Percentiles rank a stretch among this genome's conserved stretches.
These are phyloP conservation scores for Wickerhamiella pararugosa DNA, from an alignment of 1,139 yeast genomes.

Conservation along the genomic window DNA sequence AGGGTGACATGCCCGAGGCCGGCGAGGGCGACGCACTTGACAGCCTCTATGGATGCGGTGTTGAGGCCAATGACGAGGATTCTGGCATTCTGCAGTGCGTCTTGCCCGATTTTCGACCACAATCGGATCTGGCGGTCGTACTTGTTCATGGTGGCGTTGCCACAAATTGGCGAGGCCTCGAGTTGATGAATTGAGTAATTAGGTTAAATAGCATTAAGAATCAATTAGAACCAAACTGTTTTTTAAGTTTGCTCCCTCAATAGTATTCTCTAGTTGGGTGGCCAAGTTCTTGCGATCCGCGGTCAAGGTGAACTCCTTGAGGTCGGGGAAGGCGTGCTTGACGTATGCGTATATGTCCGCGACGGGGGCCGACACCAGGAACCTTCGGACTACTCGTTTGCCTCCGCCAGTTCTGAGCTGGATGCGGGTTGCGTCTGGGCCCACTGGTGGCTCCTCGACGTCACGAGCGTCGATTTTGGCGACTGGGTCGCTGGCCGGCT, in stretches of 20 bases:
- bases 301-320: conserved; percentile 46
- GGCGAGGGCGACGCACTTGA: conserved; percentile 75
- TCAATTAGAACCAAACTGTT: conserved; percentile 75
- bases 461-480: conserved; percentile 34
- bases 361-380: conserved; percentile 43
- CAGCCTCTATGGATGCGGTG: conserved; percentile 63
- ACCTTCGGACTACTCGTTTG: conserved; percentile 61
- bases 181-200: too few relatives aligned
- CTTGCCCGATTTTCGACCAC: conserved; percentile 95
- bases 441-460: conserved; percentile 45
- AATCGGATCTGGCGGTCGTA: conserved; percentile 91
- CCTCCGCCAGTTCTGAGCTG: conserved; percentile 86
- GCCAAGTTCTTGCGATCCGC: conserved; percentile 50
- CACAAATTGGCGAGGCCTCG: conserved; percentile 22
- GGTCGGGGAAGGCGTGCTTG: conserved; percentile 38
- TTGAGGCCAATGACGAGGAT: conserved; percentile 54
- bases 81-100: conserved; percentile 52
- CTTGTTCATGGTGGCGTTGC: conserved; percentile 32
- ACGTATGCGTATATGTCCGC: conserved; percentile 43
- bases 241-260: conserved; percentile 63
- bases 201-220: conserved; percentile 6
- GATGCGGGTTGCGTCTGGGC: conserved; percentile 50
- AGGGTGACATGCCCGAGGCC: conserved; percentile 72
- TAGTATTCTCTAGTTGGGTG: conserved; percentile 40
- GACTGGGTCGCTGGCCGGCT: conserved; percentile 25